Conservation (phyloP, 1,284 basidiomycete species). For the Naganishia liquefaciens region DNA sequence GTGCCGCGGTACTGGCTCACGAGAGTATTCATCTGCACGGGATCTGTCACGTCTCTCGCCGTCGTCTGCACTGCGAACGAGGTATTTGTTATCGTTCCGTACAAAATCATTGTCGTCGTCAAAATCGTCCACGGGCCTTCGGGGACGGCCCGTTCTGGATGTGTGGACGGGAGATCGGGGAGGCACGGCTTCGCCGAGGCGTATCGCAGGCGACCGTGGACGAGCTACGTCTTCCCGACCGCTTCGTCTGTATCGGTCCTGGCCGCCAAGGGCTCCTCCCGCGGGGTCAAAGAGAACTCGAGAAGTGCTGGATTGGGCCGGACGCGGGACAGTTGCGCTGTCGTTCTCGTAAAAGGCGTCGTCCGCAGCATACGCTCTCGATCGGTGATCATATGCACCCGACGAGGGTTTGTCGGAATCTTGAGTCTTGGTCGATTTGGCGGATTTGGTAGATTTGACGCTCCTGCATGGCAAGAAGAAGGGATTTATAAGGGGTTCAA, state of each 20-base stretch:
- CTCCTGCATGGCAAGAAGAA: neutral
- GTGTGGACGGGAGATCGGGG: conserved; percentile 1
- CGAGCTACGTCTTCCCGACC: conserved; percentile 3
- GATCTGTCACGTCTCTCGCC: neutral
- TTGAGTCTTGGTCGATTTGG: conserved; percentile 1
- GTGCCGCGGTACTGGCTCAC: neutral
- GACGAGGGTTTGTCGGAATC: neutral
- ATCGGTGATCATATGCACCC: neutral
- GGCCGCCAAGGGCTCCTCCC: neutral
- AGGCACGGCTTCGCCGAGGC: neutral
- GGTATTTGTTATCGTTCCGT: conserved; percentile 21
- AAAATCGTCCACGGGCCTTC: neutral
- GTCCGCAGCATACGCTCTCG: neutral
- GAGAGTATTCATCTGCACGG: neutral
- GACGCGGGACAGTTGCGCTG: neutral
- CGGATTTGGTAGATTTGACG: neutral
- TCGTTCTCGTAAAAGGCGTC: neutral
- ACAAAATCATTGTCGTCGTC: conserved; percentile 26
- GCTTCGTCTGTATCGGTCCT: conserved; percentile 1
- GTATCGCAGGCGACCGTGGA: conserved; percentile 8
- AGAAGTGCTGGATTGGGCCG: neutral
- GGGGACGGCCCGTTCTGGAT: conserved; percentile 1
- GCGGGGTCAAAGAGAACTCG: conserved; percentile 19
- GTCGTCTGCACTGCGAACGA: conserved; percentile 5
- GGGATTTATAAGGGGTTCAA: neutral